phyloP scores from a whole-genome alignment of 106 monocot genomes.

The Ottelia alismoides region DNA sequence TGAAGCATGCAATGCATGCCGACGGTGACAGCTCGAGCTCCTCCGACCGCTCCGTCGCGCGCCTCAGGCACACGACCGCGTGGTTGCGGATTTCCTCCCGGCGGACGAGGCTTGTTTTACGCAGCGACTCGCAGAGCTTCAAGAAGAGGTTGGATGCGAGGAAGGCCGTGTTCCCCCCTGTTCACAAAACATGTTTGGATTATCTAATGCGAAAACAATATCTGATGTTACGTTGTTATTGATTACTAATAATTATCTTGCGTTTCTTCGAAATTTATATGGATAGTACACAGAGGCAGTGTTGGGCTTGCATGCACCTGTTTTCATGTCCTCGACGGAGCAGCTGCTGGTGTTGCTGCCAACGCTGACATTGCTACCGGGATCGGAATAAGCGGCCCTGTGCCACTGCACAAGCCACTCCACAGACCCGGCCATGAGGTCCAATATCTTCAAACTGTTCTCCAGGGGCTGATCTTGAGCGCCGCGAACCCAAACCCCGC shows the following conservation, averaged over 20 bases:
- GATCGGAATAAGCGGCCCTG: constrained; percentile 37
- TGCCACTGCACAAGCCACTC: constrained; percentile 61
- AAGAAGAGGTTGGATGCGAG: constrained; percentile 50
- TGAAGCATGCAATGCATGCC: constrained; percentile 62
- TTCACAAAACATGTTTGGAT: too few species aligned
- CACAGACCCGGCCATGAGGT: constrained; percentile 52
- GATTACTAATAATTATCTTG: too few species aligned
- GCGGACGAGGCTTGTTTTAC: constrained; percentile 61
- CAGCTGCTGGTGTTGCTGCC: background rate
- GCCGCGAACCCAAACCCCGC: constrained; percentile 69
- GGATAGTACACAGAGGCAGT: too few species aligned
- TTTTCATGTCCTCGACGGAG: too few species aligned
- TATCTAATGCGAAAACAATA: background rate
- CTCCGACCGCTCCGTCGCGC: constrained; percentile 27
- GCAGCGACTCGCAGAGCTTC: constrained; percentile 54
- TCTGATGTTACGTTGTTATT: too few species aligned
- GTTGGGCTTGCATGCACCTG: too few species aligned
- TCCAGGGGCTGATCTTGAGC: constrained; percentile 70
- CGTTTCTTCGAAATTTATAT: too few species aligned
- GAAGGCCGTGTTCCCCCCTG: constrained; percentile 10
- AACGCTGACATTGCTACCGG: constrained; percentile 11
- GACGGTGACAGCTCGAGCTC: constrained; percentile 58
- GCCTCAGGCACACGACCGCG: constrained; percentile 37
- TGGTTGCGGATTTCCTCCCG: constrained; percentile 90
- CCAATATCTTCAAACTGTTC: constrained; percentile 48